These are phyloP conservation scores for Solanum neorickii DNA, from an alignment of 257 asterid genomes.

Conservation along the genomic window DNA sequence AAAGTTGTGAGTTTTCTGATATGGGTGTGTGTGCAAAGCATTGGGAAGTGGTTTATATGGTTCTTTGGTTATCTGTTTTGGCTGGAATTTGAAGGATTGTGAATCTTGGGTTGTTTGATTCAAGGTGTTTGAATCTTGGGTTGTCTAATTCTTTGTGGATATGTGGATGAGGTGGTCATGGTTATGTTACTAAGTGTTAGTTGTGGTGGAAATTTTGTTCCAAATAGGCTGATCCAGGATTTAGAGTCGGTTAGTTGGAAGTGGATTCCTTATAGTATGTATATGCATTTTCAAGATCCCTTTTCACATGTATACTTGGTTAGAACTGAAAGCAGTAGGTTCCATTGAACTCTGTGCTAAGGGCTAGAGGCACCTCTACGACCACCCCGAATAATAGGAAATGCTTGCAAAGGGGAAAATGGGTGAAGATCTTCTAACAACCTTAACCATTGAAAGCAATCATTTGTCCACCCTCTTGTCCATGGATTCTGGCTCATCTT, in stretches of 20 bases:
- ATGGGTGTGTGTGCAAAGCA: background rate
- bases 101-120: background rate
- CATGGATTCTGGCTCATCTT: conserved; percentile 33
- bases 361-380: background rate
- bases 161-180: conserved; percentile 6
- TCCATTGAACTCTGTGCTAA: background rate
- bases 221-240: background rate
- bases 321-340: background rate
- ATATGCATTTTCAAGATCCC: background rate
- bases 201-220: background rate
- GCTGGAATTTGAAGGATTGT: background rate
- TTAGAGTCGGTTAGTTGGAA: background rate
- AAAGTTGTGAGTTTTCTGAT: background rate
- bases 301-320: background rate
- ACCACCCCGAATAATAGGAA: background rate
- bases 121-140: background rate
- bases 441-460: conserved; percentile 35
- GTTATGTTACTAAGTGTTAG: conserved; percentile 1
- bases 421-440: conserved; percentile 32
- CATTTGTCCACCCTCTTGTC: conserved; percentile 34
- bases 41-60: background rate
- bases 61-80: background rate
- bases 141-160: background rate
- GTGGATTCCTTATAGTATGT: background rate
- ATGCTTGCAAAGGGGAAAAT: conserved; percentile 31